These are phyloP conservation scores for Powellomyces hirtus DNA, from an alignment of 192 early-diverging fungal species.

Conservation along the genomic window DNA sequence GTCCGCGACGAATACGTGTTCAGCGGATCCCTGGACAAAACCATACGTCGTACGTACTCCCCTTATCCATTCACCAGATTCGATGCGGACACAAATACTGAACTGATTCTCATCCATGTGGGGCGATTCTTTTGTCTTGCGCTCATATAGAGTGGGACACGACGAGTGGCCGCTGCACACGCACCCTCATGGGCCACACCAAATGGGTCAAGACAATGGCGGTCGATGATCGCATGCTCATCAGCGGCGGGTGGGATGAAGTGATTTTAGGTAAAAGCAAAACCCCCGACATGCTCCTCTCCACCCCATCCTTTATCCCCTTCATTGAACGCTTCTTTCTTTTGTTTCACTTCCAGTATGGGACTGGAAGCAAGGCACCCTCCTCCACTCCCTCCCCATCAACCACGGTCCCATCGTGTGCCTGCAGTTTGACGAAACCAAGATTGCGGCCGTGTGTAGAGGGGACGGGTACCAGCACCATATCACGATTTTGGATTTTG, in stretches of 20 bases:
- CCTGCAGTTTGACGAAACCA: conserved; percentile 28
- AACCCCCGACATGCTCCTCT: not conserved
- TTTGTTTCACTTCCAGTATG: conserved; percentile 9
- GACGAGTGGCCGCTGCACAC: conserved; percentile 21
- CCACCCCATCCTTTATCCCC: not conserved
- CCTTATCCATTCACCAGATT: not conserved
- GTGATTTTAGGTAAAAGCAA: conserved; percentile 18
- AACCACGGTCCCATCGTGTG: conserved; percentile 35
- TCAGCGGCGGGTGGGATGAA: conserved; percentile 47
- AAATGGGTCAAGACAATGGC: conserved; percentile 39
- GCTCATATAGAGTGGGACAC: conserved; percentile 35
- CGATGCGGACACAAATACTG: not conserved
- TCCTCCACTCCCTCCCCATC: conserved; percentile 22
- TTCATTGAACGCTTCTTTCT: not conserved
- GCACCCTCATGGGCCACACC: conserved; percentile 18
- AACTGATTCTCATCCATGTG: no score
- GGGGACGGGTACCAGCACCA: conserved; percentile 39
- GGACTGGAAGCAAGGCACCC: conserved; percentile 15
- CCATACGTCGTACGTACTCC: conserved; percentile 30
- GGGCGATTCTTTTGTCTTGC: not conserved
- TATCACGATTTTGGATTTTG: conserved; percentile 38
- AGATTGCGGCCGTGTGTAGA: conserved; percentile 25
- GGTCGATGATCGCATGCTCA: conserved; percentile 8
- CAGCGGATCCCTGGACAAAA: conserved; percentile 44
- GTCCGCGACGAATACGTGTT: conserved; percentile 23